phyloP scores from a whole-genome alignment of 495 filamentous ascomycete genomes.

The Cetradonia linearis region DNA sequence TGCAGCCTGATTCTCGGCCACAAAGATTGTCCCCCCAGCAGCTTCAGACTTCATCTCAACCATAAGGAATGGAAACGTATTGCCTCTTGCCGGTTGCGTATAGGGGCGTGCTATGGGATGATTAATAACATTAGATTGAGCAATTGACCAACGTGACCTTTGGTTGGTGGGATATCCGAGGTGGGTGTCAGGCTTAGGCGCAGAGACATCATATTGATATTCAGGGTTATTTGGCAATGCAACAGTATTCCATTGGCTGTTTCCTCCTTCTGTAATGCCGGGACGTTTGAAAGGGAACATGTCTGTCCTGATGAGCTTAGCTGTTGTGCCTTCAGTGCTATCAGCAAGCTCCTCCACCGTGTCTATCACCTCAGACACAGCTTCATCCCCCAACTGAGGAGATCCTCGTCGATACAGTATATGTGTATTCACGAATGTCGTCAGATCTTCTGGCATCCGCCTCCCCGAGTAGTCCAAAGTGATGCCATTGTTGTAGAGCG shows the following conservation, averaged over 20 bases:
- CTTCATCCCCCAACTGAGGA: background rate
- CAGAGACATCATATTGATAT: slow-evolving; percentile 4
- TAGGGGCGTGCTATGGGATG: slow-evolving; percentile 6
- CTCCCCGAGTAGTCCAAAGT: slow-evolving; percentile 8
- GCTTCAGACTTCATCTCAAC: slow-evolving; percentile 17
- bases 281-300: slow-evolving; percentile 4
- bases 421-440: background rate
- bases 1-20: slow-evolving; percentile 14
- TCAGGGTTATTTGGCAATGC: slow-evolving; percentile 13
- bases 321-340: slow-evolving; percentile 3
- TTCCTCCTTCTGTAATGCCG: slow-evolving; percentile 10
- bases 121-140: slow-evolving; percentile 8
- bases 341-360: background rate
- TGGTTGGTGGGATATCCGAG: slow-evolving; percentile 1
- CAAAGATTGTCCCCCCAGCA: slow-evolving; percentile 11
- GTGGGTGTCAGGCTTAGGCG: slow-evolving; percentile 17
- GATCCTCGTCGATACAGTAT: background rate
- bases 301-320: background rate
- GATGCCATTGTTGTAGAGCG: slow-evolving; percentile 2
- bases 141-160: background rate
- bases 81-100: slow-evolving; percentile 13
- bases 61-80: slow-evolving; percentile 15
- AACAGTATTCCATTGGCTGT: slow-evolving; percentile 8
- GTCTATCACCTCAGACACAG: background rate
- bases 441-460: slow-evolving; percentile 1